Percentiles rank a stretch among this genome's conserved stretches.
Conservation (phyloP, 2,329 filamentous ascomycete species). For the Ceratocystis destructans region DNA sequence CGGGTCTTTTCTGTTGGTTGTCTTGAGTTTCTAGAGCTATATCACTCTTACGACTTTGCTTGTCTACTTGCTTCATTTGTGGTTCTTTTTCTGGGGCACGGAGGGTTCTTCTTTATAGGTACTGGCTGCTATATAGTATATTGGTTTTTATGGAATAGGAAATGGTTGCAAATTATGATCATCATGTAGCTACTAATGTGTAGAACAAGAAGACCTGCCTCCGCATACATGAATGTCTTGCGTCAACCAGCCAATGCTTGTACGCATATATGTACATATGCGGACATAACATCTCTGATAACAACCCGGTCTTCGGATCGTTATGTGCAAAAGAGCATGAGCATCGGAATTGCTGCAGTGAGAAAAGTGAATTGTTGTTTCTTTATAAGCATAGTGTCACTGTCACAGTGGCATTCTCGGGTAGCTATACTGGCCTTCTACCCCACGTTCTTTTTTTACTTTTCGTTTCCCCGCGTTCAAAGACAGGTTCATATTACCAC, state of each 20-base stretch:
- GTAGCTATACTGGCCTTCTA: background rate
- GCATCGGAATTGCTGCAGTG: too few relatives aligned
- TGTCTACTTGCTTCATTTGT: background rate
- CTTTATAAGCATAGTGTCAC: background rate
- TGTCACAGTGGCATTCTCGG: background rate
- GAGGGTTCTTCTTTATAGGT: background rate
- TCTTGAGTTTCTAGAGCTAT: background rate
- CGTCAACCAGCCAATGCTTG: background rate
- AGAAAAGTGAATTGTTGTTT: too few relatives aligned
- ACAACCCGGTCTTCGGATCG: background rate
- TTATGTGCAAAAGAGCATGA: too few relatives aligned
- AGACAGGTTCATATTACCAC: background rate
- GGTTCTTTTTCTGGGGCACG: background rate
- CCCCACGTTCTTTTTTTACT: background rate
- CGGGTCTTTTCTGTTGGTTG: background rate
- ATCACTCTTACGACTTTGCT: background rate
- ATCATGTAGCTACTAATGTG: background rate
- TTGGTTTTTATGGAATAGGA: slow-evolving; percentile 1
- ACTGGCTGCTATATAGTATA: background rate
- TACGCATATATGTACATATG: background rate
- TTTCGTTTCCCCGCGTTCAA: slow-evolving; percentile 1
- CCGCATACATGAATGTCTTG: background rate
- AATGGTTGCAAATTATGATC: background rate
- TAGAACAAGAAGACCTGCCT: too few relatives aligned
- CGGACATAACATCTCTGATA: background rate